Percentiles rank a stretch among this genome's conserved stretches.
phyloP scores from a whole-genome alignment of 768 basidiomycete genomes.

The Pisolithus sp. region DNA sequence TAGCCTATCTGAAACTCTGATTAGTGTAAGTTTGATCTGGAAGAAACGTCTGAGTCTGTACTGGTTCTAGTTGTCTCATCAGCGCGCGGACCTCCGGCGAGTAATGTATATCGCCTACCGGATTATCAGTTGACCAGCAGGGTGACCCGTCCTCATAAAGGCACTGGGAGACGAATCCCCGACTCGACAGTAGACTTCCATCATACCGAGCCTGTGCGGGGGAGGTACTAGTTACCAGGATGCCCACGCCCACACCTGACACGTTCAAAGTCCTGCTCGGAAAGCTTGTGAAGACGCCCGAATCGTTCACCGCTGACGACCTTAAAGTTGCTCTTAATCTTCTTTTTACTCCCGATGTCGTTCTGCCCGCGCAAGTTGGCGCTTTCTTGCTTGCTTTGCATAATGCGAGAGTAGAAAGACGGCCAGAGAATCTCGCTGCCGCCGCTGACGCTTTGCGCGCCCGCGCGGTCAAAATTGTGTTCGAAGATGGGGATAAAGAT shows the following conservation, averaged over 20 bases:
- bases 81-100: no score
- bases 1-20: no score
- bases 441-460: constrained; percentile 70
- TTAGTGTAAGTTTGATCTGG: no score
- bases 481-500: constrained; percentile 56
- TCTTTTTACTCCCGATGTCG: constrained; percentile 58
- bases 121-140: no score
- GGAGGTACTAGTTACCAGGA: not conserved
- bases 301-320: constrained; percentile 75
- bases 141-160: no score
- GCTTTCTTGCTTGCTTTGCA: constrained; percentile 87
- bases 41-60: no score
- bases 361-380: constrained; percentile 73
- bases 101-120: no score
- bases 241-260: constrained; percentile 31
- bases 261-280: constrained; percentile 74
- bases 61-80: no score
- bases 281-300: constrained; percentile 74
- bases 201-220: not conserved
- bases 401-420: constrained; percentile 67
- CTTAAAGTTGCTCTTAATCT: constrained; percentile 68
- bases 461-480: constrained; percentile 57
- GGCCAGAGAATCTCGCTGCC: constrained; percentile 70
- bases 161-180: no score
- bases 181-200: no score